These are phyloP conservation scores for Colletotrichum liriopes DNA, from an alignment of 2,329 filamentous ascomycete species.

Conservation along the genomic window DNA sequence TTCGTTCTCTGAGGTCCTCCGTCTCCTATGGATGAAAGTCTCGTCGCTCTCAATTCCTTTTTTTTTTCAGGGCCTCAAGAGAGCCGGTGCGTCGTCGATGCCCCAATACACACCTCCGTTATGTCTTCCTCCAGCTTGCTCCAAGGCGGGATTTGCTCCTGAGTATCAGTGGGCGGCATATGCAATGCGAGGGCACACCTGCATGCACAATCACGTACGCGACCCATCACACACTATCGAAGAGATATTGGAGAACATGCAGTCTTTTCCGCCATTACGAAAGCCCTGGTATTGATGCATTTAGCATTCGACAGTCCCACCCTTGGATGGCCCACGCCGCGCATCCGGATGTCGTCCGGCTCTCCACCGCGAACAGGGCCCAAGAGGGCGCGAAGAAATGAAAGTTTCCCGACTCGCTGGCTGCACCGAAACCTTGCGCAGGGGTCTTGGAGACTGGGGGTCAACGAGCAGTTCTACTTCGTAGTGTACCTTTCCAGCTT, in stretches of 20 bases:
- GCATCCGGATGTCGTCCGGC: not conserved
- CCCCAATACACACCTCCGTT: not conserved
- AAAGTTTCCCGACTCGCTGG: constrained; percentile 7
- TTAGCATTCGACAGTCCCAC: not conserved
- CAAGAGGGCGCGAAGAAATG: not conserved
- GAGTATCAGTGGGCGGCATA: not conserved
- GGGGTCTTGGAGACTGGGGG: not conserved
- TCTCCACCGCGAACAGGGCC: not conserved
- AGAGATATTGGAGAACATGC: not conserved
- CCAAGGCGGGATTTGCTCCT: not conserved
- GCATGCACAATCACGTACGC: constrained; percentile 15
- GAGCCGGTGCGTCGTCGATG: not conserved
- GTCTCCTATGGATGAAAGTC: not conserved
- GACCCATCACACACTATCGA: constrained; percentile 2
- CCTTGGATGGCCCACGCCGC: not conserved
- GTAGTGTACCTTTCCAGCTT: too few species aligned
- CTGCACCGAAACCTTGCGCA: not conserved
- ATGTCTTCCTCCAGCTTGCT: not conserved
- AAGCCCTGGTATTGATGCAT: not conserved
- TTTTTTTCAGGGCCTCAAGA: too few species aligned
- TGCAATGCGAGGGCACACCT: not conserved
- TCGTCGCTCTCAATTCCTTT: not conserved
- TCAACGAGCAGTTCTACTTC: not conserved
- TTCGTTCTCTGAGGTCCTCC: not conserved
- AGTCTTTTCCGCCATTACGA: not conserved